Base-by-base conservation (phyloP, 2,329 filamentous ascomycete species). In the Aspergillus carbonarius region DNA sequence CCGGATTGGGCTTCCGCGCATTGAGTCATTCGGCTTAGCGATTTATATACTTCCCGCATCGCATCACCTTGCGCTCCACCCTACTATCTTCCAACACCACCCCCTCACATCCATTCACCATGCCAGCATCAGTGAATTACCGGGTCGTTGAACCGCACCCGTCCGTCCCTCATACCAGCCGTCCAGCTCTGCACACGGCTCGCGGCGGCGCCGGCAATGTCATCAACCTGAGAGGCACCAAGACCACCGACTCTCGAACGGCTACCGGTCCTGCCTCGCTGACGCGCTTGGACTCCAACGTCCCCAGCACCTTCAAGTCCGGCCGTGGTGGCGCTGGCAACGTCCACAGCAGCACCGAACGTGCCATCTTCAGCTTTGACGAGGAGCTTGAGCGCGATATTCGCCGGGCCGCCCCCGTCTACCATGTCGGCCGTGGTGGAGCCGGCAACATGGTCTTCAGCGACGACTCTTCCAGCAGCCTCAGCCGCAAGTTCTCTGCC, bases 361-460 rank as follows among this genome's bases (percentile, higher is more conserved):
- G 83, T 40, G 79, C 83, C 68, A 86, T 88, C 71, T 88, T 88
- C 79, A 83, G 81, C 73, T 88, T 88, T 74, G 85, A 88, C 71
- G 85, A 88, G 76, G 85, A 88, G 68, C 79, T 88, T 53, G 80
- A 84, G 65, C 81, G 81, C 58, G 82, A 85, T 60, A 76, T 83
- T 62, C 79, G 81, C 57, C 77, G 82, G 35, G 78, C 81, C 48
- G 84, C 85, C 2, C 85, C 85, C 17, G 81, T 88, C 61, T 88
- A 86, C 78, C 83, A 86, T 70, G 82, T 87, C 62, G 85, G 85
- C 44, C 80, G 85, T 46, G 85, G 85, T 18, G 85, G 85, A 40
- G 82, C 81, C 12, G 85, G 83, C 52, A 88, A 88, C 72, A 72
- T 71, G 62, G 69, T 78, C 52, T 66, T 63, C 65, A 60, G 68